Evolutionary conservation across 2,329 filamentous ascomycete genomes (phyloP), one percentile per base, ranked within the genome.

Genomic region (Fusarium sp.): DNA sequence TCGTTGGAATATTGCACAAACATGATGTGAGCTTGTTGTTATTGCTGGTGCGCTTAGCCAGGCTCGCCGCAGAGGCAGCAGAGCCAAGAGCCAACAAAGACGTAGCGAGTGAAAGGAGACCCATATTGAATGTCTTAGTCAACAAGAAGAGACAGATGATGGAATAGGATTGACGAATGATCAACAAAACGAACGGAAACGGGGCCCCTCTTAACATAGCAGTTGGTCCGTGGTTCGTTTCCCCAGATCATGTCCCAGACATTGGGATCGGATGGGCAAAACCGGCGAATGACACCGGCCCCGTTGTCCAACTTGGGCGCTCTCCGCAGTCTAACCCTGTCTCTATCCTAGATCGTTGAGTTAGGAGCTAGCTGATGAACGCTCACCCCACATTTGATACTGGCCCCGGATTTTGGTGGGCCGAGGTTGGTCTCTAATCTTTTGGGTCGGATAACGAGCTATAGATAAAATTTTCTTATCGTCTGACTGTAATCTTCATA

Each of bases 31-130:
- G 50, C 33, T 62, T 63, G 6, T 31, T n/a, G 28, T 16, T 18
- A 9, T 62, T 63, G 20, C 38, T 39, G n/a, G 15, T 63, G 18
- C 59, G 57, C 18, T 63, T 42, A 4, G 57, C 57, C 6, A 63
- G 6, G 13, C 48, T 63, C 23, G 59, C 57, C 4, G 59, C 57
- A 16, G 57, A 28, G 12, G 46, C 46, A 5, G 20, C 31, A 24
- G 59, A 62, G 33, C 59, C 37, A 15, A 63, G 20, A 18, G 59
- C 59, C 18, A 63, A 24, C 18, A 62, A 16, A n/a, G 57, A 46
- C 1, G 59, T 63, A 31, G 57, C 57, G 39, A 63, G 57, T 62
- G 59, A 46, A 44, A 63, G 23, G 33, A 63, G 46, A 35, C 57
- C 59, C 59, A 63, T 63, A 3, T 26, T 46, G 33, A 55, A 11